A percentile compares a stretch with the other conserved stretches of the same genome.
Conservation (phyloP, 306 rosid species). For the Coriaria nepalensis region DNA sequence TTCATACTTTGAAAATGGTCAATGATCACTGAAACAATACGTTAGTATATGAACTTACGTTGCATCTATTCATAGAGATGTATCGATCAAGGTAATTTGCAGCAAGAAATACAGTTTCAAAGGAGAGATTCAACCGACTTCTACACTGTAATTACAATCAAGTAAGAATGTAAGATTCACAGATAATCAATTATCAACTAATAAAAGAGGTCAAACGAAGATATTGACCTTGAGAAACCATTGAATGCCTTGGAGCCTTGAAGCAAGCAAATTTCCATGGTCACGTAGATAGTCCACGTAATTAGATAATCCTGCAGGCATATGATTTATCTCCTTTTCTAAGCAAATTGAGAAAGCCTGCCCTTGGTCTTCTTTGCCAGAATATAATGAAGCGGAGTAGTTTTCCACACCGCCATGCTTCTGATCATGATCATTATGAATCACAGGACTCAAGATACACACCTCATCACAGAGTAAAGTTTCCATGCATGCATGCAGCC, state of each 20-base stretch:
- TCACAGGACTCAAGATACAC: slow-evolving; percentile 25
- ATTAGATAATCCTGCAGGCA: slow-evolving; percentile 22
- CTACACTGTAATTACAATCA: slow-evolving; percentile 21
- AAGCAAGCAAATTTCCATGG: slow-evolving; percentile 14
- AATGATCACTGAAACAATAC: too few species aligned
- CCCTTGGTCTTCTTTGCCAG: slow-evolving; percentile 19
- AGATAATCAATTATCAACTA: too few species aligned
- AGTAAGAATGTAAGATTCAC: not conserved
- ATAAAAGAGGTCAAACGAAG: too few species aligned
- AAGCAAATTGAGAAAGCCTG: slow-evolving; percentile 18
- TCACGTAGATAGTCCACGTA: slow-evolving; percentile 17
- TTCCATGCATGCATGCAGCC: slow-evolving; percentile 9
- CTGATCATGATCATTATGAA: not conserved
- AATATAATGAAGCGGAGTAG: not conserved
- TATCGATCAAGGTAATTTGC: slow-evolving; percentile 40
- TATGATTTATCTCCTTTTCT: slow-evolving; percentile 26
- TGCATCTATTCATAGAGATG: slow-evolving; percentile 27
- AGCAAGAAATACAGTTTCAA: slow-evolving; percentile 34
- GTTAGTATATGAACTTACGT: slow-evolving; percentile 24
- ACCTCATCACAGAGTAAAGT: slow-evolving; percentile 38
- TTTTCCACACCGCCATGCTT: not conserved
- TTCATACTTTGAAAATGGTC: too few species aligned
- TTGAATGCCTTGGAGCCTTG: slow-evolving; percentile 29
- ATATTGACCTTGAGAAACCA: slow-evolving; percentile 40
- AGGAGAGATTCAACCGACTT: slow-evolving; percentile 33